Percentiles rank a stretch among this genome's conserved stretches.
Conservation (phyloP, 768 basidiomycete species). For the Nidularia pulvinata region DNA sequence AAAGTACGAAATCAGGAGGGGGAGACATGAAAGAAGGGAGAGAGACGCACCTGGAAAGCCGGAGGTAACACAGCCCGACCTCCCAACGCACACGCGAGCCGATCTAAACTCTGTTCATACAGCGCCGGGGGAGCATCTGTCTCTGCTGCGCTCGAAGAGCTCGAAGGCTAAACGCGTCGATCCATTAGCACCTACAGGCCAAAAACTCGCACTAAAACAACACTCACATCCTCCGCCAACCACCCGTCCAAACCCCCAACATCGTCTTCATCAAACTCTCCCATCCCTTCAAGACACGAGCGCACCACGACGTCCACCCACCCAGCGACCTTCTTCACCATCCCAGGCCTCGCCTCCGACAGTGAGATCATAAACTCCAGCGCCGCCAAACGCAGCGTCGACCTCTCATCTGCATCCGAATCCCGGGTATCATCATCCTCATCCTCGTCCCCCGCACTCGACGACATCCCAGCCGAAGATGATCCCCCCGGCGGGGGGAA, state of each 20-base stretch:
- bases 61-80: conserved; percentile 76
- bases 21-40: neutral
- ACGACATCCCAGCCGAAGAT: conserved; percentile 22
- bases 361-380: conserved; percentile 84
- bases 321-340: conserved; percentile 67
- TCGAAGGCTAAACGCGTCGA: conserved; percentile 47
- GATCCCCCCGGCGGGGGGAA: conserved; percentile 29
- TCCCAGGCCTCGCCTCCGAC: conserved; percentile 70
- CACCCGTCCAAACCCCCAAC: conserved; percentile 33
- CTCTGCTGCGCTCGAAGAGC: conserved; percentile 55
- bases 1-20: neutral
- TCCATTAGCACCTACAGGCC: neutral
- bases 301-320: conserved; percentile 74
- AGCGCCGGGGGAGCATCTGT: conserved; percentile 68
- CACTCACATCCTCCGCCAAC: conserved; percentile 75
- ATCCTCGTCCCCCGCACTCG: conserved; percentile 10
- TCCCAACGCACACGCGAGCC: conserved; percentile 79
- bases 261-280: conserved; percentile 66
- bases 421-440: conserved; percentile 18
- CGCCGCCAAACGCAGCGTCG: conserved; percentile 69
- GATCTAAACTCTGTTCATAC: conserved; percentile 84
- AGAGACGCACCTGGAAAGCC: conserved; percentile 56
- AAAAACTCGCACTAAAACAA: conserved; percentile 1
- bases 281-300: conserved; percentile 82
- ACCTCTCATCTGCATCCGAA: conserved; percentile 53